phyloP scores from a whole-genome alignment of 148 eudicot species.

The Nyssa sinensis region DNA sequence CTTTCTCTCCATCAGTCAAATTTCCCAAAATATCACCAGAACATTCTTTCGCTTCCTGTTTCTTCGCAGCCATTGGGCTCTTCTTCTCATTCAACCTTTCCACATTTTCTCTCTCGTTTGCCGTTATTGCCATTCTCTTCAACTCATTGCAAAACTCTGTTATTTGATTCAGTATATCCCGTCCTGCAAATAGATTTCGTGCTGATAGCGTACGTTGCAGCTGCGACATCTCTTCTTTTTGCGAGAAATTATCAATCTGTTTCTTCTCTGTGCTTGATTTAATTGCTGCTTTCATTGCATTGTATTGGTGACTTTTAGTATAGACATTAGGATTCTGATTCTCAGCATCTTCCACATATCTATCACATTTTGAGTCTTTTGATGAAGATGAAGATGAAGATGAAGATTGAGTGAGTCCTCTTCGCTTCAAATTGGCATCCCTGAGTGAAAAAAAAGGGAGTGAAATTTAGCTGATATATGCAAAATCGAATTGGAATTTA shows the following conservation, averaged over 20 bases:
- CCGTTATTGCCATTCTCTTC: conserved; percentile 58
- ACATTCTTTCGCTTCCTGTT: conserved; percentile 7
- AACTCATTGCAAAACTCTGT: conserved; percentile 73
- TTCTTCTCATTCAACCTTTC: conserved; percentile 18
- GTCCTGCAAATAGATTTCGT: conserved; percentile 69
- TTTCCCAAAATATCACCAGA: conserved; percentile 13
- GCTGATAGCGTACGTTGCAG: conserved; percentile 67
- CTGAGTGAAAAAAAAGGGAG: conserved; percentile 35
- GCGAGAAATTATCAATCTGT: conserved; percentile 17
- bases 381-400: conserved; percentile 11
- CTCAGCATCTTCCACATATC: conserved; percentile 48
- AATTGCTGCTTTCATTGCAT: conserved; percentile 38
- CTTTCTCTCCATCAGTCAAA: conserved; percentile 33
- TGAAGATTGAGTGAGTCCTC: conserved; percentile 39
- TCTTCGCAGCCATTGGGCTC: conserved; percentile 9
- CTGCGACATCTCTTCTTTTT: conserved; percentile 31
- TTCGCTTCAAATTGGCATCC: conserved; percentile 66
- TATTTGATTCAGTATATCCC: conserved; percentile 61
- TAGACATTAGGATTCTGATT: conserved; percentile 71
- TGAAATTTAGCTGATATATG: background rate
- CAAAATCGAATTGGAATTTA: background rate
- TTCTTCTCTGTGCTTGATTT: conserved; percentile 61
- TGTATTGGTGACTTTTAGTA: conserved; percentile 40
- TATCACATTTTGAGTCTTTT: conserved; percentile 17
- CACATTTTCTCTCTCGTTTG: conserved; percentile 37